These are phyloP conservation scores for Candida jianshihensis DNA, from an alignment of 805 yeast species.

Conservation along the genomic window DNA sequence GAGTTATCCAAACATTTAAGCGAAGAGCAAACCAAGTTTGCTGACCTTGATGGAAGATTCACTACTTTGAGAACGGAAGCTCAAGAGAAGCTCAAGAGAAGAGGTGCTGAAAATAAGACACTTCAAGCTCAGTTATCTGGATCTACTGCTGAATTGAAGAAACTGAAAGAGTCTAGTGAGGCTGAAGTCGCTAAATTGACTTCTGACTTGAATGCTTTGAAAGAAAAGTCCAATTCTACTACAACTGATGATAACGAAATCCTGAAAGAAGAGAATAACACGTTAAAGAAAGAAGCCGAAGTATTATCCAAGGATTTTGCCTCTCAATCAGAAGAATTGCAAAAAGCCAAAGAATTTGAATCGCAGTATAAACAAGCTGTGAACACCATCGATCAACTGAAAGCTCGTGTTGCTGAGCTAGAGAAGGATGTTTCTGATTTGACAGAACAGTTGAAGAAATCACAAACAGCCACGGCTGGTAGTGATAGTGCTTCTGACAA, in stretches of 20 bases:
- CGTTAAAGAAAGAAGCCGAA: not conserved
- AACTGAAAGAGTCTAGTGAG: slow-evolving; percentile 1
- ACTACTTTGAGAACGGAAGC: slow-evolving; percentile 18
- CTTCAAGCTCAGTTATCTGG: slow-evolving; percentile 13
- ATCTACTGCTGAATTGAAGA: slow-evolving; percentile 11
- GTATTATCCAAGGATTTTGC: slow-evolving; percentile 8
- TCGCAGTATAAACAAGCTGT: slow-evolving; percentile 26
- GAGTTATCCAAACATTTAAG: slow-evolving; percentile 13
- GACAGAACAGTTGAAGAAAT: slow-evolving; percentile 5
- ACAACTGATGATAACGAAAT: not conserved
- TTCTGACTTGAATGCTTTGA: not conserved
- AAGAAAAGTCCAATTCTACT: not conserved
- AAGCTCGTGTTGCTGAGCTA: slow-evolving; percentile 11
- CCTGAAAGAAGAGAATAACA: slow-evolving; percentile 6
- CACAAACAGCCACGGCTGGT: slow-evolving; percentile 3
- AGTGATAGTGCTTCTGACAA: slow-evolving; percentile 3
- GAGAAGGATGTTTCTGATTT: slow-evolving; percentile 8
- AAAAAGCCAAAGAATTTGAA: slow-evolving; percentile 32
- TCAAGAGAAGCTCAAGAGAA: slow-evolving; percentile 22
- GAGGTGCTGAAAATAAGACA: slow-evolving; percentile 18
- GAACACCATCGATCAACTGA: slow-evolving; percentile 29
- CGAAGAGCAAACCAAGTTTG: slow-evolving; percentile 14
- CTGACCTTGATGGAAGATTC: slow-evolving; percentile 15
- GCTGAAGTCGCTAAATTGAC: slow-evolving; percentile 6
- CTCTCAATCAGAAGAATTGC: slow-evolving; percentile 16